Percentiles rank a stretch among this genome's conserved stretches.
phyloP scores from a whole-genome alignment of 352 stramenopile species.

The Phytophthora litchii region DNA sequence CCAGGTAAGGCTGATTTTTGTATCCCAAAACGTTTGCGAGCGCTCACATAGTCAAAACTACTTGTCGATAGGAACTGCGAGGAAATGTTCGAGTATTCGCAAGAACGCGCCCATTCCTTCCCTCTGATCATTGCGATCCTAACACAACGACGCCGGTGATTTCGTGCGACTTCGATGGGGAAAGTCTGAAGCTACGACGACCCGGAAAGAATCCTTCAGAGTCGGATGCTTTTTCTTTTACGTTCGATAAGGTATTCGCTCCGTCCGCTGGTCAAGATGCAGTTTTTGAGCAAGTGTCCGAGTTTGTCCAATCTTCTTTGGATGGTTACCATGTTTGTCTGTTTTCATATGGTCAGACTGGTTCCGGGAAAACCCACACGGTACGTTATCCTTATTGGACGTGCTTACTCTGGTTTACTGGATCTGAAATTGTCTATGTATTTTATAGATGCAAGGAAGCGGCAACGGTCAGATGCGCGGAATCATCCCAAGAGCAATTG shows the following conservation, averaged over 20 bases:
- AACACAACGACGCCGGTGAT: slow-evolving; percentile 53
- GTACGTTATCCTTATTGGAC: slow-evolving; percentile 29
- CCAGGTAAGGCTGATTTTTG: slow-evolving; percentile 48
- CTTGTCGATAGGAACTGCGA: slow-evolving; percentile 91
- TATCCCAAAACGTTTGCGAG: neutral
- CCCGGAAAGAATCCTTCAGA: slow-evolving; percentile 53
- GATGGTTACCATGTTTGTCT: slow-evolving; percentile 97
- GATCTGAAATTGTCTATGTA: slow-evolving; percentile 2
- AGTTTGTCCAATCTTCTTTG: slow-evolving; percentile 98
- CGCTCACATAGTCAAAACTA: slow-evolving; percentile 6
- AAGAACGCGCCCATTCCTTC: slow-evolving; percentile 91
- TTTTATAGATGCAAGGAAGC: slow-evolving; percentile 95
- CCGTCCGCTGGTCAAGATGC: slow-evolving; percentile 92
- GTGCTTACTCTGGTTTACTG: slow-evolving; percentile 1
- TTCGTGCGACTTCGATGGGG: slow-evolving; percentile 73
- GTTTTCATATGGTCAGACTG: slow-evolving; percentile 96
- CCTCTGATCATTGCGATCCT: slow-evolving; percentile 70
- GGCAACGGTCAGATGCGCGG: slow-evolving; percentile 95
- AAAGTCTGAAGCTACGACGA: slow-evolving; percentile 66
- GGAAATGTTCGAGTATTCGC: slow-evolving; percentile 99
- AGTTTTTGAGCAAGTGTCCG: slow-evolving; percentile 97
- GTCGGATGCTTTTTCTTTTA: slow-evolving; percentile 83
- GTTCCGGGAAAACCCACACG: slow-evolving; percentile 95
- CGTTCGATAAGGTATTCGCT: slow-evolving; percentile 97
- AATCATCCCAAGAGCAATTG: slow-evolving; percentile 97